A percentile compares a stretch with the other conserved stretches of the same genome.
Conservation (phyloP, 371 early-diverging fungal species). For the Sporodiniella umbellata region DNA sequence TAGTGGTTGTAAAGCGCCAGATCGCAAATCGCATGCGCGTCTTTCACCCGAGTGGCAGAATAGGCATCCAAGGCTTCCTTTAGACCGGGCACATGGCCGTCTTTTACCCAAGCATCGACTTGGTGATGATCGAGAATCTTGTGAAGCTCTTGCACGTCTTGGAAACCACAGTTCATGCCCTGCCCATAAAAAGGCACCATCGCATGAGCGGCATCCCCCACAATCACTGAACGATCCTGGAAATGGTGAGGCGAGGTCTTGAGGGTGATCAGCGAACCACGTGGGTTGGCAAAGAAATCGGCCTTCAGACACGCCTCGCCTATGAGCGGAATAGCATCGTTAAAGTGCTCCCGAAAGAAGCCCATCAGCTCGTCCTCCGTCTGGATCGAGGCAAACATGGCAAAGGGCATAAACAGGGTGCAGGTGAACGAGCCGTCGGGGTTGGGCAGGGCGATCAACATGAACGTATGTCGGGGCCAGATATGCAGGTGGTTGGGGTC, state of each 20-base stretch:
- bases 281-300: conserved; percentile 83
- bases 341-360: conserved; percentile 80
- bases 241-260: conserved; percentile 89
- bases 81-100: conserved; percentile 27
- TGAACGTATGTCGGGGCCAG: conserved; percentile 93
- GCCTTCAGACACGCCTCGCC: conserved; percentile 64
- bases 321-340: conserved; percentile 81
- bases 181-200: conserved; percentile 98
- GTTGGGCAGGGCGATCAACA: conserved; percentile 96
- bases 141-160: conserved; percentile 84
- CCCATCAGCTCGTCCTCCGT: conserved; percentile 61
- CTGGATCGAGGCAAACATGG: conserved; percentile 77
- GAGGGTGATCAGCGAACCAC: conserved; percentile 80
- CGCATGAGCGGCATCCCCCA: conserved; percentile 97
- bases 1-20: conserved; percentile 92
- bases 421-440: conserved; percentile 91
- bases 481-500: conserved; percentile 93
- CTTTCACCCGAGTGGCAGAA: conserved; percentile 66
- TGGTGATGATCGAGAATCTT: conserved; percentile 57
- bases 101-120: conserved; percentile 21
- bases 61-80: conserved; percentile 70
- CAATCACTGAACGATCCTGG: conserved; percentile 68
- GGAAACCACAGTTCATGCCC: conserved; percentile 98
- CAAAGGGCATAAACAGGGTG: conserved; percentile 94
- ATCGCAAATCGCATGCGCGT: conserved; percentile 92